Percentiles rank a stretch among this genome's conserved stretches.
These are phyloP conservation scores for Incumbomyces delicatus DNA, from an alignment of 2,329 filamentous ascomycete species.

Conservation along the genomic window DNA sequence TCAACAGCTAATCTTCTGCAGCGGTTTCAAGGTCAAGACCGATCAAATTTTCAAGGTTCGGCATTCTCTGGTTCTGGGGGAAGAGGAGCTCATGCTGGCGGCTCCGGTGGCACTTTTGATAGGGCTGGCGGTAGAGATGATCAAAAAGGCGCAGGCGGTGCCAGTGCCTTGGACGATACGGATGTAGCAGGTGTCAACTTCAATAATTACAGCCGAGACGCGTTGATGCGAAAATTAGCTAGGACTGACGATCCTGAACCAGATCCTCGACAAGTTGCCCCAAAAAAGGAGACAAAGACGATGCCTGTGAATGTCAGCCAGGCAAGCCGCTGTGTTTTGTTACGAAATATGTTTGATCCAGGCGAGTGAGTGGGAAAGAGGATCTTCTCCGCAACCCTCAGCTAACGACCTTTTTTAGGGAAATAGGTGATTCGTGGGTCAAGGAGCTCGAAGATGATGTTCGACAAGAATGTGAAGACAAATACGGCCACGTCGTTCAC, in stretches of 20 bases:
- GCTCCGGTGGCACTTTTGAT: constrained; percentile 65
- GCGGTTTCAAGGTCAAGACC: constrained; percentile 72
- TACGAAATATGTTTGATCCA: constrained; percentile 93
- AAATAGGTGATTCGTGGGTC: constrained; percentile 78
- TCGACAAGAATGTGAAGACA: constrained; percentile 79
- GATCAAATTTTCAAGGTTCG: constrained; percentile 67
- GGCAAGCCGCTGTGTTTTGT: constrained; percentile 84
- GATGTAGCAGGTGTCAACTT: constrained; percentile 98
- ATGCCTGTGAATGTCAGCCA: constrained; percentile 79
- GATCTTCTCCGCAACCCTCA: background rate
- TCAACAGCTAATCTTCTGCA: constrained; percentile 86
- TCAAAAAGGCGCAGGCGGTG: constrained; percentile 77
- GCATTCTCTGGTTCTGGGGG: constrained; percentile 84
- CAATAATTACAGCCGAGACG: constrained; percentile 97
- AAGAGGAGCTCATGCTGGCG: constrained; percentile 72
- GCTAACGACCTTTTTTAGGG: constrained; percentile 45
- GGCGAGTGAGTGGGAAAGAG: constrained; percentile 58
- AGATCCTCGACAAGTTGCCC: constrained; percentile 58
- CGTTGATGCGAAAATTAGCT: constrained; percentile 96
- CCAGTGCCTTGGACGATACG: constrained; percentile 91
- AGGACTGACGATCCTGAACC: constrained; percentile 74
- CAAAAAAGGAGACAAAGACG: constrained; percentile 68
- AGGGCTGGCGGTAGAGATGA: constrained; percentile 79
- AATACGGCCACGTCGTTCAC: constrained; percentile 97
- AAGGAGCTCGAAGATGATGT: constrained; percentile 94